phyloP scores from a whole-genome alignment of 129 eudicot genomes.

The Escallonia rubra region DNA sequence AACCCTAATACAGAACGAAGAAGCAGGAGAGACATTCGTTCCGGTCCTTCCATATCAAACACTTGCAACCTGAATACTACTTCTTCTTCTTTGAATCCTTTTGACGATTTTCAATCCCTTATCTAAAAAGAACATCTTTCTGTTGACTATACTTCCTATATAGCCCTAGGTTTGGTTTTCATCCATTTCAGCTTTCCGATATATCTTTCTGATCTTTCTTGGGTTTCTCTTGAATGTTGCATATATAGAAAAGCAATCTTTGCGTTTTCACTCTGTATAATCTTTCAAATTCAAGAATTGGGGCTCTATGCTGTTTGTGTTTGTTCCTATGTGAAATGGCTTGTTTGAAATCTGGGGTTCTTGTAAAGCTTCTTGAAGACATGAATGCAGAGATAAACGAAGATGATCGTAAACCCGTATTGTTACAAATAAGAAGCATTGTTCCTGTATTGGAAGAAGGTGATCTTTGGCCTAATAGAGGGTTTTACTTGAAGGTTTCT shows the following conservation, averaged over 20 bases:
- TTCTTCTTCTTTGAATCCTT: background rate
- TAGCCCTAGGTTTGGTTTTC: background rate
- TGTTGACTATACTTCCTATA: background rate
- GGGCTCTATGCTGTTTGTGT: background rate
- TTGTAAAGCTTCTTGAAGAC: conserved; percentile 38
- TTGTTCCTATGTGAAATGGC: conserved; percentile 23
- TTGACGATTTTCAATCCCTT: conserved; percentile 1
- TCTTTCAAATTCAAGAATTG: background rate
- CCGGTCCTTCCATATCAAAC: conserved; percentile 5
- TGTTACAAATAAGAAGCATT: conserved; percentile 49
- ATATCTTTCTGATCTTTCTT: background rate
- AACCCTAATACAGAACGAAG: conserved; percentile 3
- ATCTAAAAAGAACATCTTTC: background rate
- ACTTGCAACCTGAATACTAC: background rate
- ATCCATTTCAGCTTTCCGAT: background rate
- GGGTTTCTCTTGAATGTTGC: background rate
- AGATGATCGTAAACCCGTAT: conserved; percentile 30
- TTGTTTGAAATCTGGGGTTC: conserved; percentile 36
- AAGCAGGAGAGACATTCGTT: conserved; percentile 3
- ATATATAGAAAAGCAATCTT: background rate
- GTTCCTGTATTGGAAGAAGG: conserved; percentile 53
- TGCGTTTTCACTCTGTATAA: background rate
- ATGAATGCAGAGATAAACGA: conserved; percentile 19
- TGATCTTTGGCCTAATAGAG: conserved; percentile 45
- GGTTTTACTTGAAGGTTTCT: conserved; percentile 46